phyloP scores from a whole-genome alignment of 257 asterid species.

The Osmanthus fragrans region DNA sequence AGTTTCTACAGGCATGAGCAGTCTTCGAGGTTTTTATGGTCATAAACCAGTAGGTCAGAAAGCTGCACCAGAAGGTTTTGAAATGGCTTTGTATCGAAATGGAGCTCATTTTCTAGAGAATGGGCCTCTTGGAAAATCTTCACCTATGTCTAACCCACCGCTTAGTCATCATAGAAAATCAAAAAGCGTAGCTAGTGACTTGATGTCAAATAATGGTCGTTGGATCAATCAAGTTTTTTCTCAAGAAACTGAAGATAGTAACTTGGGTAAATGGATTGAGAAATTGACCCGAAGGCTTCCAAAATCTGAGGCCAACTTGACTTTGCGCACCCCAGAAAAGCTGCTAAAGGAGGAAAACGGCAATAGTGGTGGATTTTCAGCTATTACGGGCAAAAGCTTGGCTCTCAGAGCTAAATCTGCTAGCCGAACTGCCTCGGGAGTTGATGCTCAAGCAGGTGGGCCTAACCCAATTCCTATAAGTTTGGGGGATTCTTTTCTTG shows the following conservation, averaged over 20 bases:
- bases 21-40: conserved; percentile 60
- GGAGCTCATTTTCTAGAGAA: conserved; percentile 56
- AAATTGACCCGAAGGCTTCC: conserved; percentile 54
- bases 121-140: conserved; percentile 36
- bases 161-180: conserved; percentile 59
- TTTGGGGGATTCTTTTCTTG: conserved; percentile 51
- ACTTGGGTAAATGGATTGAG: conserved; percentile 44
- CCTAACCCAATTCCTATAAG: conserved; percentile 39
- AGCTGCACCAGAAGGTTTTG: conserved; percentile 48
- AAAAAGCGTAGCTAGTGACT: conserved; percentile 61
- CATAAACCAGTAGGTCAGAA: conserved; percentile 42
- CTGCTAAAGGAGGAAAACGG: conserved; percentile 62
- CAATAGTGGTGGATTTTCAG: conserved; percentile 44
- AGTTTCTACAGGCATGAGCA: conserved; percentile 64
- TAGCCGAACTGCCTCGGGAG: conserved; percentile 37
- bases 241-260: conserved; percentile 39
- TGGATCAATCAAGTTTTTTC: conserved; percentile 28
- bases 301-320: conserved; percentile 60
- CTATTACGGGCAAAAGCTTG: conserved; percentile 57
- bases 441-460: conserved; percentile 53
- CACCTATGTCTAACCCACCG: conserved; percentile 44
- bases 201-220: conserved; percentile 40
- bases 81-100: conserved; percentile 57
- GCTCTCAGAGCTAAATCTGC: conserved; percentile 76
- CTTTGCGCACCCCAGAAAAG: conserved; percentile 54